Conservation (phyloP, 2,329 filamentous ascomycete genomes). For the Penicillium vulpinum region DNA sequence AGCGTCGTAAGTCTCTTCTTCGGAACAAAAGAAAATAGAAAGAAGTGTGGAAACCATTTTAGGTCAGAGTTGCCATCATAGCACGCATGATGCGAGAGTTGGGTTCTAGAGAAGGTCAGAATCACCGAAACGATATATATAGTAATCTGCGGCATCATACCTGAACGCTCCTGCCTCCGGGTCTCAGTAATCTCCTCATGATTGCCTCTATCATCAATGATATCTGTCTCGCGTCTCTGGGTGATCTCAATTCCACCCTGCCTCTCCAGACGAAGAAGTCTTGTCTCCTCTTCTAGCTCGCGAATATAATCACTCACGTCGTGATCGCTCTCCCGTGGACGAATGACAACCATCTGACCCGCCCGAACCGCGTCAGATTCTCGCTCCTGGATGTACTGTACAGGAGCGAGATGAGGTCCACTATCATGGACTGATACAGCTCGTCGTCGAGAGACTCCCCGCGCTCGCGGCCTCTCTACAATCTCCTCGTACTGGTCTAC, state of each 20-base stretch:
- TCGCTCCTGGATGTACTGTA: slow-evolving; percentile 39
- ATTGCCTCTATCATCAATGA: slow-evolving; percentile 41
- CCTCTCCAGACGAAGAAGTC: slow-evolving; percentile 59
- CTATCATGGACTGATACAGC: slow-evolving; percentile 38
- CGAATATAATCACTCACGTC: slow-evolving; percentile 73
- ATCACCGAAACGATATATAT: slow-evolving; percentile 2
- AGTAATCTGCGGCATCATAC: slow-evolving; percentile 53
- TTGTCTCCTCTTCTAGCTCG: slow-evolving; percentile 66
- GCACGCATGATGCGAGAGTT: slow-evolving; percentile 64
- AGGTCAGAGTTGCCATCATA: slow-evolving; percentile 71
- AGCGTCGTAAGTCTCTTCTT: slow-evolving; percentile 1
- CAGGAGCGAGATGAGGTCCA: slow-evolving; percentile 40
- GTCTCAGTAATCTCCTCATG: slow-evolving; percentile 60
- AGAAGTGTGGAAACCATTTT: slow-evolving; percentile 27
- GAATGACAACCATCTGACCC: slow-evolving; percentile 53
- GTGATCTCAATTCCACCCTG: slow-evolving; percentile 37
- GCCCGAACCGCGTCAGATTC: slow-evolving; percentile 43
- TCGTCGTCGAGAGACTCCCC: slow-evolving; percentile 34
- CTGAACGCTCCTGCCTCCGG: slow-evolving; percentile 82
- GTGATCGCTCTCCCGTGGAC: slow-evolving; percentile 53
- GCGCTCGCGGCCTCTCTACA: slow-evolving; percentile 28
- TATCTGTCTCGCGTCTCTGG: slow-evolving; percentile 29
- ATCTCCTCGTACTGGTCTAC: slow-evolving; percentile 28
- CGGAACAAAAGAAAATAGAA: slow-evolving; percentile 7
- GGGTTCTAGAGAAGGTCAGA: slow-evolving; percentile 53